Percentiles rank a stretch among this genome's conserved stretches.
Evolutionary conservation across 2,329 filamentous ascomycete genomes (phyloP).

Genomic region (Xylariaceae sp.): DNA sequence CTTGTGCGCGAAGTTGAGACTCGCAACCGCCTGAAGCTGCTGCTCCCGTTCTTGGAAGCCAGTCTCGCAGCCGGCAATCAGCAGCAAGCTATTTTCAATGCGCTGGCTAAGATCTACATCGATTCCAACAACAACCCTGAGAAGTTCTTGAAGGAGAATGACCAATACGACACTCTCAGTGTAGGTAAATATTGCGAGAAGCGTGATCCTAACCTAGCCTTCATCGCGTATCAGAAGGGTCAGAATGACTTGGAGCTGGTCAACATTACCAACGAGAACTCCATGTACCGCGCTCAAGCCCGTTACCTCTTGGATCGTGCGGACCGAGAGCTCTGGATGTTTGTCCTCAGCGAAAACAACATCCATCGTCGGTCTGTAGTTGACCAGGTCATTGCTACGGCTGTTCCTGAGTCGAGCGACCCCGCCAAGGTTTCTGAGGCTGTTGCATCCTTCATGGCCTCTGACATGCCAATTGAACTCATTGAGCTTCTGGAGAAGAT

Average conservation of each 20-base stretch:
- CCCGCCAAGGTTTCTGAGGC: conserved; percentile 93
- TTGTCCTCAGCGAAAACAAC: conserved; percentile 94
- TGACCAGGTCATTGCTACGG: conserved; percentile 93
- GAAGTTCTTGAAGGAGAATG: conserved; percentile 95
- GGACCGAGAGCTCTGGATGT: conserved; percentile 86
- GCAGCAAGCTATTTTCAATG: conserved; percentile 95
- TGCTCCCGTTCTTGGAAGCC: conserved; percentile 91
- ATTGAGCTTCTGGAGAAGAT: conserved; percentile 99
- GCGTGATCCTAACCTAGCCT: conserved; percentile 91
- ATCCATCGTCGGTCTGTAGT: conserved; percentile 88
- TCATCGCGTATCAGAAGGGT: conserved; percentile 92
- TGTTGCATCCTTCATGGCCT: conserved; percentile 85
- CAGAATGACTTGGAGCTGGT: conserved; percentile 97
- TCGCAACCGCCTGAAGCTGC: conserved; percentile 89
- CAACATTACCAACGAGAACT: conserved; percentile 97
- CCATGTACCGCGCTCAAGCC: conserved; percentile 99
- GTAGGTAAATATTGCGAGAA: conserved; percentile 99
- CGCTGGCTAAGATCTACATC: conserved; percentile 98
- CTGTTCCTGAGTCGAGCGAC: conserved; percentile 86
- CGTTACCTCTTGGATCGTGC: conserved; percentile 89
- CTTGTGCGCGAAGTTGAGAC: conserved; percentile 92
- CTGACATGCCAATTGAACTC: conserved; percentile 85
- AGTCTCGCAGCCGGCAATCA: conserved; percentile 86
- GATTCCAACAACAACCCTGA: conserved; percentile 98
- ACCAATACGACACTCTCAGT: conserved; percentile 85